Evolutionary conservation across 2,329 filamentous ascomycete genomes (phyloP).

Genomic region (Trichoderma aggressivum): DNA sequence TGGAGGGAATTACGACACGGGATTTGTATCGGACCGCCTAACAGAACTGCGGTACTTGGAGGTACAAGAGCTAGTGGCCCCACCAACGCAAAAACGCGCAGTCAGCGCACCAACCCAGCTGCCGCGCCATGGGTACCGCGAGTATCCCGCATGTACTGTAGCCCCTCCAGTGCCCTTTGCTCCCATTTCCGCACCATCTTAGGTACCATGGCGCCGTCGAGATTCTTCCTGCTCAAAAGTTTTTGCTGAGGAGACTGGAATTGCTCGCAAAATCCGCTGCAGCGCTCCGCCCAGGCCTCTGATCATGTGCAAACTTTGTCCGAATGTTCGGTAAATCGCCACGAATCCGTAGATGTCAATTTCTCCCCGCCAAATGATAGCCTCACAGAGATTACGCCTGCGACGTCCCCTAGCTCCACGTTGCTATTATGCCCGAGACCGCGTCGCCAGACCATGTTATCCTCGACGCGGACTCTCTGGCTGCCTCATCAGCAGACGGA

Average conservation of each 20-base stretch:
- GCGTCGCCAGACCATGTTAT: conserved; percentile 50
- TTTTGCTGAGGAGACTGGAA: conserved; percentile 50
- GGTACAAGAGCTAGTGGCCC: background rate
- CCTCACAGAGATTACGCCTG: conserved; percentile 53
- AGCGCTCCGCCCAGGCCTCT: conserved; percentile 46
- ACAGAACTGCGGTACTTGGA: conserved; percentile 2
- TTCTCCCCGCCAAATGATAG: conserved; percentile 56
- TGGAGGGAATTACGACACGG: background rate
- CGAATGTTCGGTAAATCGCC: conserved; percentile 43
- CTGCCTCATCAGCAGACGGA: conserved; percentile 12
- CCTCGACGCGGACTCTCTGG: conserved; percentile 31
- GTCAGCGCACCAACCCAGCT: background rate
- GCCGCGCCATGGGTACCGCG: background rate
- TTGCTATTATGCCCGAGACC: conserved; percentile 57
- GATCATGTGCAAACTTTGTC: conserved; percentile 54
- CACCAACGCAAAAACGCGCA: background rate
- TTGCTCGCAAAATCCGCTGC: conserved; percentile 43
- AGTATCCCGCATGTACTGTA: background rate
- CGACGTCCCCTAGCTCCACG: conserved; percentile 40
- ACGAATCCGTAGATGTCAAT: conserved; percentile 54
- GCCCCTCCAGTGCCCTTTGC: conserved; percentile 14
- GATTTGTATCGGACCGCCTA: conserved; percentile 11
- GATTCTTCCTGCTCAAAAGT: conserved; percentile 39
- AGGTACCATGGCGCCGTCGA: conserved; percentile 24
- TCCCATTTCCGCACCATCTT: conserved; percentile 14